These are phyloP conservation scores for Immersiporthe knoxdaviesiana DNA, from an alignment of 2,329 filamentous ascomycete genomes.

Conservation along the genomic window DNA sequence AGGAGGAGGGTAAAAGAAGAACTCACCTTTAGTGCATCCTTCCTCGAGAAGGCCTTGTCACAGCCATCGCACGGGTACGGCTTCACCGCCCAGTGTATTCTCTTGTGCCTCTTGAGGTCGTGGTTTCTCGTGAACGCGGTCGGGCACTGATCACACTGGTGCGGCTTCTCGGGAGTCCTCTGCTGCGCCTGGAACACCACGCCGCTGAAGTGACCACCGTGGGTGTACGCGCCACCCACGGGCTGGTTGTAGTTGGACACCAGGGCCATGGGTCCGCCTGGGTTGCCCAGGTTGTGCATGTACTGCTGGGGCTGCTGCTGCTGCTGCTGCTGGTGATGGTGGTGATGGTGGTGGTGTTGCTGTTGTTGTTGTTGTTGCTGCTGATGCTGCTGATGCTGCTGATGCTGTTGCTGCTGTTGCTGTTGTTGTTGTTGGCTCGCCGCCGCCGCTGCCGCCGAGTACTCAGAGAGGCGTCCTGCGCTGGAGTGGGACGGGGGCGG, in stretches of 20 bases:
- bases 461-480: slow-evolving; percentile 26
- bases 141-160: slow-evolving; percentile 90
- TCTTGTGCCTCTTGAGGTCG: slow-evolving; percentile 92
- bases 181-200: slow-evolving; percentile 50
- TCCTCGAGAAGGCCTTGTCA: slow-evolving; percentile 95
- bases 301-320: slow-evolving; percentile 20
- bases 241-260: slow-evolving; percentile 43
- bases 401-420: slow-evolving; percentile 37
- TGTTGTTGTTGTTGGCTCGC: slow-evolving; percentile 38
- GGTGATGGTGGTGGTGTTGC: slow-evolving; percentile 37
- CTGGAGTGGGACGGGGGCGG: slow-evolving; percentile 11
- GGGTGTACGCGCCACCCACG: slow-evolving; percentile 40
- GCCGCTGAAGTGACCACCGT: slow-evolving; percentile 32
- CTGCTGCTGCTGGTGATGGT: slow-evolving; percentile 47
- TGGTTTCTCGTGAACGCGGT: slow-evolving; percentile 97
- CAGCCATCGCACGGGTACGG: slow-evolving; percentile 90
- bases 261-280: slow-evolving; percentile 71
- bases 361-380: slow-evolving; percentile 28
- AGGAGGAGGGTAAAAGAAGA: background rate
- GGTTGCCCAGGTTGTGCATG: slow-evolving; percentile 78
- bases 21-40: slow-evolving; percentile 92
- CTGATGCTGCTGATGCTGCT: slow-evolving; percentile 46
- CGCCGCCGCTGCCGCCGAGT: slow-evolving; percentile 46
- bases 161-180: slow-evolving; percentile 75
- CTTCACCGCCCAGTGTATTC: slow-evolving; percentile 93